These are phyloP conservation scores for Penicillium oxalicum DNA, from an alignment of 2,329 filamentous ascomycete genomes.

Conservation along the genomic window DNA sequence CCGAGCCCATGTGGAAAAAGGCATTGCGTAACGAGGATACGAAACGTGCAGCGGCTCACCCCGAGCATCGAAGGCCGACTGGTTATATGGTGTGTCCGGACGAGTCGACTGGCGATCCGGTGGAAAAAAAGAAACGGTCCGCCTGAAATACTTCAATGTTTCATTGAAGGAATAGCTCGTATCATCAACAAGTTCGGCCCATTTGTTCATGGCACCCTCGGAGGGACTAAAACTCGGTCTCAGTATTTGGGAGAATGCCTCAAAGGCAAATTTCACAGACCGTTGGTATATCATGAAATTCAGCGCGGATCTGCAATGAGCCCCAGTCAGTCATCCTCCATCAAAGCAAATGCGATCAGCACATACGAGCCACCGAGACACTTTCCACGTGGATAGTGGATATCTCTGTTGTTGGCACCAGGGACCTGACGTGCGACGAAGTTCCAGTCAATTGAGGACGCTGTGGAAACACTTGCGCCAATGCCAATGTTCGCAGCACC, in stretches of 20 bases:
- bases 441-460: slow-evolving; percentile 48
- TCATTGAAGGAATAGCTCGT: slow-evolving; percentile 29
- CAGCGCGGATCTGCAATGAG: slow-evolving; percentile 22
- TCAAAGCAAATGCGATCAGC: neutral
- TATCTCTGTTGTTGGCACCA: slow-evolving; percentile 39
- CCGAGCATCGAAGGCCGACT: slow-evolving; percentile 24
- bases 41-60: slow-evolving; percentile 40
- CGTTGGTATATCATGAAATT: slow-evolving; percentile 34
- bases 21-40: slow-evolving; percentile 36
- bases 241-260: neutral
- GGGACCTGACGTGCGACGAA: slow-evolving; percentile 44
- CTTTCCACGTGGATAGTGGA: slow-evolving; percentile 27
- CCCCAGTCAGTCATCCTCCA: neutral
- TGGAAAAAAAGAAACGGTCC: slow-evolving; percentile 24
- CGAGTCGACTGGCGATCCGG: slow-evolving; percentile 17
- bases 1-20: slow-evolving; percentile 35
- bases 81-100: slow-evolving; percentile 20
- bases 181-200: slow-evolving; percentile 31
- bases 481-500: slow-evolving; percentile 18
- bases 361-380: slow-evolving; percentile 28
- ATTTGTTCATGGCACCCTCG: slow-evolving; percentile 23
- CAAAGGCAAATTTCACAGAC: slow-evolving; percentile 2
- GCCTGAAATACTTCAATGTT: slow-evolving; percentile 26
- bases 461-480: slow-evolving; percentile 15
- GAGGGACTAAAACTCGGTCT: slow-evolving; percentile 16